These are phyloP conservation scores for Basidioascus undulatus DNA, from an alignment of 768 basidiomycete species.

Conservation along the genomic window DNA sequence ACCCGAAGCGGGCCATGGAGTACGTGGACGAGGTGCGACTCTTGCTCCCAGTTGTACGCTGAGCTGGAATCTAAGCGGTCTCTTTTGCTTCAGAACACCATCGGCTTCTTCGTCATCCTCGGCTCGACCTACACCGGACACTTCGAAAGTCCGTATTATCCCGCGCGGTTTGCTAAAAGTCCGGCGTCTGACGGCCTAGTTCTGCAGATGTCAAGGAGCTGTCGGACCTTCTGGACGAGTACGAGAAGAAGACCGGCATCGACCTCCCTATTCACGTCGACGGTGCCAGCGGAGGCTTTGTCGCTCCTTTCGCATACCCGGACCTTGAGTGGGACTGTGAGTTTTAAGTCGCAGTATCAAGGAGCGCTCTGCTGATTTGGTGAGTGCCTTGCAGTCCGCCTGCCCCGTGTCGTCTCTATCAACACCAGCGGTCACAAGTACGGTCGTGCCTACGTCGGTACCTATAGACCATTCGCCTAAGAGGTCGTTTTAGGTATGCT, in stretches of 20 bases:
- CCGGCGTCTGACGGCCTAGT: too few relatives aligned
- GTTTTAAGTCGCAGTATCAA: slow-evolving; percentile 3
- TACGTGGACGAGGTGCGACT: slow-evolving; percentile 30
- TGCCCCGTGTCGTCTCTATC: slow-evolving; percentile 18
- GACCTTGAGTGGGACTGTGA: slow-evolving; percentile 16
- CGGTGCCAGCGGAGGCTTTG: slow-evolving; percentile 36
- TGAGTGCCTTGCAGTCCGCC: slow-evolving; percentile 3
- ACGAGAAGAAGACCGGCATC: slow-evolving; percentile 25
- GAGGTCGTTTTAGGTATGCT: neutral
- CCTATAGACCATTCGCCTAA: slow-evolving; percentile 25
- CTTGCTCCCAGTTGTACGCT: neutral
- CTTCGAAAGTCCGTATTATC: too few relatives aligned
- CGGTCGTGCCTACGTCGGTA: slow-evolving; percentile 9
- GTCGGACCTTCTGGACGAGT: slow-evolving; percentile 38
- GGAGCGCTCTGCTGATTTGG: neutral
- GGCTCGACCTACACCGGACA: slow-evolving; percentile 30
- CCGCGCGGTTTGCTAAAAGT: too few relatives aligned
- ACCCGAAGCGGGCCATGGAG: slow-evolving; percentile 37
- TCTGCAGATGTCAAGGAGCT: slow-evolving; percentile 55
- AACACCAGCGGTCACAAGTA: slow-evolving; percentile 14
- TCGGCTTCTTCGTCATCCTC: slow-evolving; percentile 39
- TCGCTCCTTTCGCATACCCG: slow-evolving; percentile 31
- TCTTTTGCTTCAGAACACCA: slow-evolving; percentile 22
- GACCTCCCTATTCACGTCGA: slow-evolving; percentile 34
- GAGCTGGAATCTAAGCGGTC: too few relatives aligned